Percentiles rank a stretch among this genome's conserved stretches.
Evolutionary conservation across 768 basidiomycete genomes (phyloP).

Genomic region (Tricholoma bakamatsutake): DNA sequence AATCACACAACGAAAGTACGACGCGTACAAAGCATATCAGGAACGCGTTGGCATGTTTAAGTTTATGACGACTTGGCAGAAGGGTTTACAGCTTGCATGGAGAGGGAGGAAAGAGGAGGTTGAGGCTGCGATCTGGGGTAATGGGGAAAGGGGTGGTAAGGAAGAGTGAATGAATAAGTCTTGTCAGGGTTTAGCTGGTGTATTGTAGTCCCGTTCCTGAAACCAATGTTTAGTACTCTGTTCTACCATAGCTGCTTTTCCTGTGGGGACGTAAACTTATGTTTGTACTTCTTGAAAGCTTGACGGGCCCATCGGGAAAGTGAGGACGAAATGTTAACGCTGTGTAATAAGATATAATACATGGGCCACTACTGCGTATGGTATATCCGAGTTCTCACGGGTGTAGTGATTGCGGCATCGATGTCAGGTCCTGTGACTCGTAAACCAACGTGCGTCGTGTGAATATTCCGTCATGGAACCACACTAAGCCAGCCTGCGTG

Average conservation of each 20-base stretch:
- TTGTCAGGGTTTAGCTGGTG: not conserved
- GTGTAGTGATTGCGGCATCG: too few relatives aligned
- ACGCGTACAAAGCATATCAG: slow-evolving; percentile 66
- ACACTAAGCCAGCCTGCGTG: too few relatives aligned
- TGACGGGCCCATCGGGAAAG: too few relatives aligned
- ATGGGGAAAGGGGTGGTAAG: slow-evolving; percentile 14
- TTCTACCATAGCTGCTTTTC: not conserved
- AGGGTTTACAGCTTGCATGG: slow-evolving; percentile 17
- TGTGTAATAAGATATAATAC: too few relatives aligned
- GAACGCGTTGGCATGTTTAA: slow-evolving; percentile 79
- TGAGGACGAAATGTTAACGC: too few relatives aligned
- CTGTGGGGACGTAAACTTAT: too few relatives aligned
- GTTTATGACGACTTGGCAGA: slow-evolving; percentile 28
- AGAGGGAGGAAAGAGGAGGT: slow-evolving; percentile 18
- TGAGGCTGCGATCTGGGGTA: slow-evolving; percentile 21
- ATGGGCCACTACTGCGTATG: too few relatives aligned
- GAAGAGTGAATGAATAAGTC: slow-evolving; percentile 6
- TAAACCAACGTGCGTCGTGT: too few relatives aligned
- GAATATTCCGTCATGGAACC: too few relatives aligned
- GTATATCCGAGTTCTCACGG: too few relatives aligned
- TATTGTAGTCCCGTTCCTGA: not conserved
- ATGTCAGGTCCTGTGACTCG: too few relatives aligned
- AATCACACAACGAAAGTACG: slow-evolving; percentile 72
- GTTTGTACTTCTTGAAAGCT: too few relatives aligned
- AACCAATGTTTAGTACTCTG: not conserved